Conservation (phyloP, 306 rosid species). For the Castanea mollissima region DNA sequence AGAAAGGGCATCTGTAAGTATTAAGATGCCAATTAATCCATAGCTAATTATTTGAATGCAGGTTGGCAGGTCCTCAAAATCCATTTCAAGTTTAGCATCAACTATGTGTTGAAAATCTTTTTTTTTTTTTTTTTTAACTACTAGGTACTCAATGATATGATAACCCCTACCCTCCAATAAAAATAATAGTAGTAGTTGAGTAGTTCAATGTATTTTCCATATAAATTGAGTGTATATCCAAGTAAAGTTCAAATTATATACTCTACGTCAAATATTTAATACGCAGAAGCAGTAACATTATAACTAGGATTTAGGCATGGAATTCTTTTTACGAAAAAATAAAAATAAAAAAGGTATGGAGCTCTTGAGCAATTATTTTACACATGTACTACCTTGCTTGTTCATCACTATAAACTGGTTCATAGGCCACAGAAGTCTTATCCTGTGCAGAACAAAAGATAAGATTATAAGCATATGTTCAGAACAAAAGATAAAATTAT, state of each 20-base stretch:
- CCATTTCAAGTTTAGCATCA: no score
- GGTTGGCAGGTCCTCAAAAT: no score
- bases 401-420: slow-evolving; percentile 52
- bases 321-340: neutral
- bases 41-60: no score
- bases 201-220: neutral
- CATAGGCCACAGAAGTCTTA: slow-evolving; percentile 36
- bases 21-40: no score
- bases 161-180: neutral
- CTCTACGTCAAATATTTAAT: neutral
- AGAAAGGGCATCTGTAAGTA: no score
- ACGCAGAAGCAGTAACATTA: neutral
- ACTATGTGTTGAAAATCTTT: neutral
- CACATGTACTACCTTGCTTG: slow-evolving; percentile 41
- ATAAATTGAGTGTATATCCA: neutral
- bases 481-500: no score
- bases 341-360: no score
- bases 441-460: slow-evolving; percentile 28
- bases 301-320: no score
- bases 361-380: neutral
- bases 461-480: neutral
- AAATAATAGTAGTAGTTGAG: neutral
- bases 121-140: neutral
- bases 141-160: neutral
- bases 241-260: neutral